Evolutionary conservation across 768 basidiomycete species (phyloP).

Genomic region (Xanthoconium stramineum): DNA sequence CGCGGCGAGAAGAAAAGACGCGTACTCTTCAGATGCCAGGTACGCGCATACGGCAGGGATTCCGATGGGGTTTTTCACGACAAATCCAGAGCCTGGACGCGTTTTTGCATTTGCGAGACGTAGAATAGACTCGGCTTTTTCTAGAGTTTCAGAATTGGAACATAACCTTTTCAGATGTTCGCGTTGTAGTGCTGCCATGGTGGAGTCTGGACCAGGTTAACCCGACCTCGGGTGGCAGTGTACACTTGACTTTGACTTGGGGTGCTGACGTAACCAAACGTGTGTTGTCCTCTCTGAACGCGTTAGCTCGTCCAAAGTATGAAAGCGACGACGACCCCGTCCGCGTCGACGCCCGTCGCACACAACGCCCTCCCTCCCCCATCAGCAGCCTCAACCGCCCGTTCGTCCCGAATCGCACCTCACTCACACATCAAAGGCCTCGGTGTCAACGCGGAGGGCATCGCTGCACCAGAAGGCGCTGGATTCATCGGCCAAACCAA

Average conservation of each 20-base stretch:
- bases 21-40: constrained; percentile 33
- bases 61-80: constrained; percentile 20
- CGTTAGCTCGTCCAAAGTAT: constrained; percentile 14
- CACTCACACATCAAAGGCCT: constrained; percentile 98
- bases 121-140: constrained; percentile 23
- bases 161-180: constrained; percentile 20
- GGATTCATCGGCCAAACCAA: constrained; percentile 90
- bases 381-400: constrained; percentile 37
- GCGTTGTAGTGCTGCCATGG: constrained; percentile 13
- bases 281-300: no score
- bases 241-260: background rate
- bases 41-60: constrained; percentile 31
- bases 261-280: no score
- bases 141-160: constrained; percentile 19
- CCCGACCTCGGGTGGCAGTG: background rate
- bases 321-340: constrained; percentile 42
- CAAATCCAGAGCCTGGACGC: constrained; percentile 27
- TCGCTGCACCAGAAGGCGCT: constrained; percentile 64
- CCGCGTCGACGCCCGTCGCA: constrained; percentile 53
- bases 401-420: constrained; percentile 54
- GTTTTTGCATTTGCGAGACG: constrained; percentile 23
- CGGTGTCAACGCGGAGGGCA: constrained; percentile 82
- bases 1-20: background rate
- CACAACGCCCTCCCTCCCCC: constrained; percentile 76
- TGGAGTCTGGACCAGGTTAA: background rate